These are phyloP conservation scores for Chaetomium fimeti DNA, from an alignment of 495 filamentous ascomycete genomes.

Conservation along the genomic window DNA sequence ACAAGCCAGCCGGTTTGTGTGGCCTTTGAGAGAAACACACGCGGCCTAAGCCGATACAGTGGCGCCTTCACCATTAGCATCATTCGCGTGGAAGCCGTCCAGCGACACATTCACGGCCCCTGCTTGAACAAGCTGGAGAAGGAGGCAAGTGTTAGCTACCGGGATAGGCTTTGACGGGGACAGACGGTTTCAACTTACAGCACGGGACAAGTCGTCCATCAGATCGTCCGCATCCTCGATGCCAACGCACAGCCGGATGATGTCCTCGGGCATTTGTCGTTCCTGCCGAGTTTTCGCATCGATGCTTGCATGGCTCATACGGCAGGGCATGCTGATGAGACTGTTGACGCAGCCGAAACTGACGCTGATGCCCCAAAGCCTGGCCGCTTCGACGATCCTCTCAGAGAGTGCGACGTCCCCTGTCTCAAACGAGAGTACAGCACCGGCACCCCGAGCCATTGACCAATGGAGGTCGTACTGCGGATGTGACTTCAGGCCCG, in stretches of 20 bases:
- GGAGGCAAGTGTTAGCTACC: neutral
- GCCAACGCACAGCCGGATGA: slow-evolving; percentile 91
- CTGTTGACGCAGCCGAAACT: slow-evolving; percentile 98
- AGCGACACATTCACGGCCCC: slow-evolving; percentile 83
- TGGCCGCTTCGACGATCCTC: slow-evolving; percentile 87
- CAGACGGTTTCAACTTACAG: slow-evolving; percentile 59
- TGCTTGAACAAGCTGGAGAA: slow-evolving; percentile 78
- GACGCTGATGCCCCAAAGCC: slow-evolving; percentile 91
- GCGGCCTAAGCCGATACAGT: slow-evolving; percentile 21
- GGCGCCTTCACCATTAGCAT: slow-evolving; percentile 22
- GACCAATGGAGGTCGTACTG: slow-evolving; percentile 95
- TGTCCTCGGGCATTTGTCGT: slow-evolving; percentile 89
- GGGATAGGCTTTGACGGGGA: neutral
- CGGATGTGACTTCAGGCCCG: slow-evolving; percentile 87
- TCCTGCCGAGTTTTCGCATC: slow-evolving; percentile 89
- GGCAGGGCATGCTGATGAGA: slow-evolving; percentile 97
- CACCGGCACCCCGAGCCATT: slow-evolving; percentile 89
- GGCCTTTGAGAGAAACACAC: neutral
- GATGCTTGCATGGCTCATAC: slow-evolving; percentile 99
- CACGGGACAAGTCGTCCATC: slow-evolving; percentile 86
- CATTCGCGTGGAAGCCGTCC: slow-evolving; percentile 67
- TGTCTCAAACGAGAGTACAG: slow-evolving; percentile 94
- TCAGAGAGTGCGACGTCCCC: slow-evolving; percentile 78
- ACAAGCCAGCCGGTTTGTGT: neutral
- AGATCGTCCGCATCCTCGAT: slow-evolving; percentile 93